phyloP scores from a whole-genome alignment of 148 eudicot species.

The Vaccinium vitisidaea region DNA sequence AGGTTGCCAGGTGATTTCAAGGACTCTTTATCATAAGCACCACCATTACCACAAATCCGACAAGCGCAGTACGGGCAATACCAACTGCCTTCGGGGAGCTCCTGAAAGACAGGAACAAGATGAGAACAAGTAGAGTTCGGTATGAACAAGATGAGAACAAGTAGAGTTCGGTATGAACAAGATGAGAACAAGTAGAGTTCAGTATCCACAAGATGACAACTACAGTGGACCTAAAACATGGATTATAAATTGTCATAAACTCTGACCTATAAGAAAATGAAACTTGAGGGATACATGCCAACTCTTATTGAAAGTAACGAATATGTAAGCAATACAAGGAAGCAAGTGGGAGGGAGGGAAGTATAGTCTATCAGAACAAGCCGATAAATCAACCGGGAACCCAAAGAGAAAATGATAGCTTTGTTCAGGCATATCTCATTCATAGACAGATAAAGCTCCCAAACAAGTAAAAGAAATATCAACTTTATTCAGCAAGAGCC shows the following conservation, averaged over 20 bases:
- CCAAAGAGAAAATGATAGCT: not conserved
- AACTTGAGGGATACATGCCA: not conserved
- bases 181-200: slow-evolving; percentile 8
- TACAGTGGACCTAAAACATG: not conserved
- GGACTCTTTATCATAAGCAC: slow-evolving; percentile 45
- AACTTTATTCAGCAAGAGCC: not conserved
- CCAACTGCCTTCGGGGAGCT: slow-evolving; percentile 95
- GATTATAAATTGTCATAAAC: not conserved
- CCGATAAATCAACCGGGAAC: not conserved
- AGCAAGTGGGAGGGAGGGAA: not conserved
- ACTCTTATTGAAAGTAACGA: not conserved
- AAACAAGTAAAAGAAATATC: slow-evolving; percentile 1
- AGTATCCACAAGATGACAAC: not conserved
- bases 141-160: not conserved
- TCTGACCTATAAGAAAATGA: not conserved
- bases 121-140: not conserved
- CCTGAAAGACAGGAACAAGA: slow-evolving; percentile 45
- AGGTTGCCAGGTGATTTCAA: slow-evolving; percentile 34
- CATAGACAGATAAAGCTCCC: slow-evolving; percentile 1
- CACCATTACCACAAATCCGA: slow-evolving; percentile 57
- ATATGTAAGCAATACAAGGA: not conserved
- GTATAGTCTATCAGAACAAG: not conserved
- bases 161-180: not conserved
- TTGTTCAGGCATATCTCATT: not conserved
- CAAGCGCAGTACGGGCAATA: slow-evolving; percentile 80